These are phyloP conservation scores for Cercophora newfieldiana DNA, from an alignment of 495 filamentous ascomycete species.

Conservation along the genomic window DNA sequence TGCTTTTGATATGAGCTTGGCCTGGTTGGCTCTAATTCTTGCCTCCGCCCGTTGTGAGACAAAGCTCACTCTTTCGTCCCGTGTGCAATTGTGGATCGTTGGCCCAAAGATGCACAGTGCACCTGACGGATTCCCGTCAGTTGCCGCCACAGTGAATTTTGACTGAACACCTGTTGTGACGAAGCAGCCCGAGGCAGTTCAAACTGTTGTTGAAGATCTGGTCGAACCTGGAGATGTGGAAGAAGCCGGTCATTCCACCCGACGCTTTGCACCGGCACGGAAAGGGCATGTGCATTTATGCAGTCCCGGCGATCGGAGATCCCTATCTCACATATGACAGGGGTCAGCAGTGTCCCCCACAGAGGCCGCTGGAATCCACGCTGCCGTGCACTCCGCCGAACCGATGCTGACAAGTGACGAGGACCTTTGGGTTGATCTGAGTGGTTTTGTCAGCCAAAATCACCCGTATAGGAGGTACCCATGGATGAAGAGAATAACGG, in stretches of 20 bases:
- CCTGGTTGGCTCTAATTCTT: background rate
- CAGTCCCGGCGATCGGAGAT: background rate
- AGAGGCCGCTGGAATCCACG: too few relatives aligned
- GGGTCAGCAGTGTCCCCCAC: too few relatives aligned
- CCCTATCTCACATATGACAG: too few relatives aligned
- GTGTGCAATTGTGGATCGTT: background rate
- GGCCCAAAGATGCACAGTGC: too few relatives aligned
- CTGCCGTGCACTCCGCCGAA: too few relatives aligned
- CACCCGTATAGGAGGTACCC: too few relatives aligned
- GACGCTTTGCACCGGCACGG: slow-evolving; percentile 2
- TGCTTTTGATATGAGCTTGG: background rate
- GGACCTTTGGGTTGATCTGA: background rate
- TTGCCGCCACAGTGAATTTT: background rate
- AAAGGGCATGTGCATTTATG: background rate
- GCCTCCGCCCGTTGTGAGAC: background rate
- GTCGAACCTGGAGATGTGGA: background rate
- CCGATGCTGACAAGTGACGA: background rate
- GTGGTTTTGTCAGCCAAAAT: too few relatives aligned
- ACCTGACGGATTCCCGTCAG: too few relatives aligned
- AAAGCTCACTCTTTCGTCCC: background rate
- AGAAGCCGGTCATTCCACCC: background rate
- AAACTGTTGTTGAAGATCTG: background rate
- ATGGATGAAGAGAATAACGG: too few relatives aligned
- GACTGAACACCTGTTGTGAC: background rate
- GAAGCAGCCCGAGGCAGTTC: slow-evolving; percentile 7